Evolutionary conservation across 352 stramenopile genomes (phyloP).

Genomic region (Aphanomyces astaci): DNA sequence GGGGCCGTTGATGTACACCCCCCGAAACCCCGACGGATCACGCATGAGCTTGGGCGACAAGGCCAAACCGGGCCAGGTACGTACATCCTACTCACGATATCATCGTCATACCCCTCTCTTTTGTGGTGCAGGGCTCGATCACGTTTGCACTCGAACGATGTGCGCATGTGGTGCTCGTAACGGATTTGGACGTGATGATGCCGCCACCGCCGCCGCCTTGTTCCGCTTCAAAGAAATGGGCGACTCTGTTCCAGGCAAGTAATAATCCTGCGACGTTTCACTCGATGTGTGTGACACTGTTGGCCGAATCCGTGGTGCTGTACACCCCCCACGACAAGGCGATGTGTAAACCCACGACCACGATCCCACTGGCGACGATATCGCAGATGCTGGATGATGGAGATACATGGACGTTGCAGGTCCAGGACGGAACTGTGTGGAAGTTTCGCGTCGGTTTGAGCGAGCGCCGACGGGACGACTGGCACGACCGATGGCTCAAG

Average conservation of each 20-base stretch:
- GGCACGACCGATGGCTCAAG: constrained; percentile 13
- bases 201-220: too few relatives aligned
- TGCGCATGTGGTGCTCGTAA: not conserved
- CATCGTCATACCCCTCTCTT: too few relatives aligned
- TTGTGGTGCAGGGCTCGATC: not conserved
- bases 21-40: not conserved
- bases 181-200: not conserved
- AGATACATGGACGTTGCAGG: constrained; percentile 4
- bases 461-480: not conserved
- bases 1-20: constrained; percentile 8
- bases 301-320: not conserved
- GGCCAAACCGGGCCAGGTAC: not conserved
- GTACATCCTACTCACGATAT: too few relatives aligned
- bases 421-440: not conserved
- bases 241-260: not conserved
- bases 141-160: constrained; percentile 4
- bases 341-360: not conserved
- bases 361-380: not conserved
- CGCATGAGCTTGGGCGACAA: constrained; percentile 9
- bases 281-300: not conserved
- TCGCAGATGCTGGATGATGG: constrained; percentile 6
- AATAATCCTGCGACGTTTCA: not conserved
- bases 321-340: constrained; percentile 4
- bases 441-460: constrained; percentile 5
- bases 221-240: not conserved